These are phyloP conservation scores for Skeletonema costatum DNA, from an alignment of 108 stramenopile species.

Conservation along the genomic window DNA sequence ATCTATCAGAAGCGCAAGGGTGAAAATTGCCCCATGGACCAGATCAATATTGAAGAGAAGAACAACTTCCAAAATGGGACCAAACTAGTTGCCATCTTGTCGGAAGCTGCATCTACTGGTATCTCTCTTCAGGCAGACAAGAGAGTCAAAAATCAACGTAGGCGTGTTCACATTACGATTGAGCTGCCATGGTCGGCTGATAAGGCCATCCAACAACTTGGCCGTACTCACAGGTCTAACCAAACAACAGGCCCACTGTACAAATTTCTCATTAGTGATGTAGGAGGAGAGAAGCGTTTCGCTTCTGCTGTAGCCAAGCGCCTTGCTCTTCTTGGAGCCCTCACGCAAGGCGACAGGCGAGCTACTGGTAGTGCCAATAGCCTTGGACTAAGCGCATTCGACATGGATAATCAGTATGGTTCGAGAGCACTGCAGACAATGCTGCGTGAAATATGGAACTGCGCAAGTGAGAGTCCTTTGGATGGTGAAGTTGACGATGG, in stretches of 20 bases:
- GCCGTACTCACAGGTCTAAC: constrained; percentile 73
- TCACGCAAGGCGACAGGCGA: constrained; percentile 70
- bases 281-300: constrained; percentile 74
- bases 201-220: constrained; percentile 77
- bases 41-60: constrained; percentile 68
- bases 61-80: constrained; percentile 59
- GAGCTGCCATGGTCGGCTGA: constrained; percentile 84
- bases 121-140: constrained; percentile 57
- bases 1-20: constrained; percentile 40
- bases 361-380: constrained; percentile 46
- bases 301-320: constrained; percentile 73
- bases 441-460: too few relatives aligned
- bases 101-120: constrained; percentile 74
- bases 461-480: too few relatives aligned
- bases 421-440: neutral
- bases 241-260: constrained; percentile 58
- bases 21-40: constrained; percentile 30
- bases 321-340: constrained; percentile 67
- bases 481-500: neutral
- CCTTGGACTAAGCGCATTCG: constrained; percentile 31
- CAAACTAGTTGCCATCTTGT: constrained; percentile 75
- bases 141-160: constrained; percentile 31
- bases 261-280: constrained; percentile 51
- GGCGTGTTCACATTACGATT: constrained; percentile 73
- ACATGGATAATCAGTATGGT: constrained; percentile 33